Conservation (phyloP, 108 stramenopile species). For the Stephanodiscus triporus region DNA sequence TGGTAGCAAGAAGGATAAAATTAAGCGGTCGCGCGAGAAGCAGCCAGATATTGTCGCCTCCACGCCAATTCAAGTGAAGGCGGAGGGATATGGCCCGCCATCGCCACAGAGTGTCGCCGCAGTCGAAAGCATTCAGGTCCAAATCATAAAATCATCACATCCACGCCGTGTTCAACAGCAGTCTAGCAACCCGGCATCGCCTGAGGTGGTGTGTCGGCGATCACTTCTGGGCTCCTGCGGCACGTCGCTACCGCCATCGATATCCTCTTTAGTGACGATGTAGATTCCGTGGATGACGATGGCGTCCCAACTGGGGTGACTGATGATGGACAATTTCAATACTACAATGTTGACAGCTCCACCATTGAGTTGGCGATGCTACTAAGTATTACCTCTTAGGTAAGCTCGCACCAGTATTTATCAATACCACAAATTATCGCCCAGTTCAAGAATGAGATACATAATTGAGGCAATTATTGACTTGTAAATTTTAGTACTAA, state of each 20-base stretch:
- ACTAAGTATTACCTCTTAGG: neutral
- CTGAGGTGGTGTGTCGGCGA: neutral
- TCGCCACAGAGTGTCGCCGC: neutral
- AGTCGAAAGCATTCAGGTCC: neutral
- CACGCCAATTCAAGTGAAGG: constrained; percentile 14
- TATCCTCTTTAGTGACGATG: constrained; percentile 34
- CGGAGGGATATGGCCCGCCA: constrained; percentile 12
- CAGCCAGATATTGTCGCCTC: neutral
- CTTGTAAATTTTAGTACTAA: too few species aligned
- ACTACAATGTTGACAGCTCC: constrained; percentile 24
- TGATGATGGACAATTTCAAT: constrained; percentile 14
- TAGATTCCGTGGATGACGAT: constrained; percentile 11
- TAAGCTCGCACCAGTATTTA: neutral
- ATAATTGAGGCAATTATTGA: too few species aligned
- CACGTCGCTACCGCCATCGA: constrained; percentile 31
- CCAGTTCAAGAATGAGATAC: too few species aligned
- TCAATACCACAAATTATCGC: too few species aligned
- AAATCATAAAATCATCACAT: neutral
- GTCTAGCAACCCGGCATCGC: neutral
- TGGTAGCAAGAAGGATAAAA: constrained; percentile 8
- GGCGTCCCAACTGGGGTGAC: constrained; percentile 12
- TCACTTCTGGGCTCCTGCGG: constrained; percentile 22
- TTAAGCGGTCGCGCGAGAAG: neutral
- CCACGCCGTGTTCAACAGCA: neutral
- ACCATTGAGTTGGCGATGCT: constrained; percentile 30